Conservation (phyloP, 495 filamentous ascomycete species). For the Aspergillus heteromorphus region DNA sequence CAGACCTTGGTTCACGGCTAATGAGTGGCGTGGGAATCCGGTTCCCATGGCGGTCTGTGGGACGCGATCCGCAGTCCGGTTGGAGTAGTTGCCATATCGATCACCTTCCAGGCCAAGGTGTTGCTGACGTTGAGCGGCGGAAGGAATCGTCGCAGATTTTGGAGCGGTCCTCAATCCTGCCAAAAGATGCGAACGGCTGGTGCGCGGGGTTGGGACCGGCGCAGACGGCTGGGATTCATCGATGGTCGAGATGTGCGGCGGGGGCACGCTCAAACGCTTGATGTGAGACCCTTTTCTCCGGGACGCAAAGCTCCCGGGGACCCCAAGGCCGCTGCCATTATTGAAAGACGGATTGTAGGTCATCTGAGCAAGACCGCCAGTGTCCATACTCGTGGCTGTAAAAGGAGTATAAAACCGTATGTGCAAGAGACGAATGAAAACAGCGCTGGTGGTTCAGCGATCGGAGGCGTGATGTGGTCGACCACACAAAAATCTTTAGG, state of each 20-base stretch:
- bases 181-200: conserved; percentile 89
- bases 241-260: conserved; percentile 57
- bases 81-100: conserved; percentile 38
- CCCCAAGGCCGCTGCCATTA: conserved; percentile 60
- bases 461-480: conserved; percentile 21
- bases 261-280: conserved; percentile 71
- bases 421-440: conserved; percentile 28
- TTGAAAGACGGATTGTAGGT: conserved; percentile 73
- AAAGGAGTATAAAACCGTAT: conserved; percentile 25
- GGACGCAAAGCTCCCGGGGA: conserved; percentile 74
- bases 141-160: conserved; percentile 72
- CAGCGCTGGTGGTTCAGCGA: conserved; percentile 16
- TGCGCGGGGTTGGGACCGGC: conserved; percentile 68
- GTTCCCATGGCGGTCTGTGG: conserved; percentile 60
- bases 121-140: conserved; percentile 52
- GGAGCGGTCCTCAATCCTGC: conserved; percentile 91
- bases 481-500: conserved; percentile 23
- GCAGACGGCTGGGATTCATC: conserved; percentile 55
- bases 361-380: conserved; percentile 99
- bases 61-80: conserved; percentile 39
- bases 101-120: conserved; percentile 42
- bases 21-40: conserved; percentile 49
- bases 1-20: conserved; percentile 39
- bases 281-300: conserved; percentile 75
- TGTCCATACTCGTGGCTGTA: conserved; percentile 75